Evolutionary conservation across 345 rosid species (phyloP).

Genomic region (Murraya koenigii): DNA sequence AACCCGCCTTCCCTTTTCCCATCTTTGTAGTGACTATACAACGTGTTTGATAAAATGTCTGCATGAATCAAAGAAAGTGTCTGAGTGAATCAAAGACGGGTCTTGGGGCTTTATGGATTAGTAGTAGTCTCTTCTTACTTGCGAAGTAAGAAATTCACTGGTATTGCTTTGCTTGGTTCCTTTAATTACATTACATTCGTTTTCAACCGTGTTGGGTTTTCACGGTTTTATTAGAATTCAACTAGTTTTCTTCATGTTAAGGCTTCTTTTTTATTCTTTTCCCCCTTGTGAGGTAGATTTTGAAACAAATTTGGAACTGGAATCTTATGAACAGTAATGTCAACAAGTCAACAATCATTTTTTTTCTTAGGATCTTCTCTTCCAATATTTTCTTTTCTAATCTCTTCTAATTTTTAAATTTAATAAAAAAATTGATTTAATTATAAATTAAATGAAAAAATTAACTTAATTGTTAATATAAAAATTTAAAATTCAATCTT

Average conservation of each 20-base stretch:
- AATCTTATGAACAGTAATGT: too few species aligned
- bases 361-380: too few species aligned
- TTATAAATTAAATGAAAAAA: too few species aligned
- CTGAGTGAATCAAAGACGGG: not conserved
- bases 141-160: not conserved
- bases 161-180: not conserved
- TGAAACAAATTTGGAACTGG: not conserved
- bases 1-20: slow-evolving; percentile 25
- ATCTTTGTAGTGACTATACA: slow-evolving; percentile 7
- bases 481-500: too few species aligned
- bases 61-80: not conserved
- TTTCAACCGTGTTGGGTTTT: not conserved
- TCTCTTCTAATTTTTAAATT: too few species aligned
- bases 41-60: slow-evolving; percentile 8
- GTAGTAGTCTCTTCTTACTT: not conserved
- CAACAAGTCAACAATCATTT: not conserved
- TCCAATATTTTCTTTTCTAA: too few species aligned
- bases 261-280: not conserved
- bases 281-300: not conserved
- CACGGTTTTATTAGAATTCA: not conserved
- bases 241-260: not conserved
- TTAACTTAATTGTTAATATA: too few species aligned
- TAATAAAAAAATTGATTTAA: too few species aligned
- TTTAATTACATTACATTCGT: not conserved
- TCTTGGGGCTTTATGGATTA: not conserved